Conservation (phyloP, 805 yeast species). For the Phaffomyces antillensis region DNA sequence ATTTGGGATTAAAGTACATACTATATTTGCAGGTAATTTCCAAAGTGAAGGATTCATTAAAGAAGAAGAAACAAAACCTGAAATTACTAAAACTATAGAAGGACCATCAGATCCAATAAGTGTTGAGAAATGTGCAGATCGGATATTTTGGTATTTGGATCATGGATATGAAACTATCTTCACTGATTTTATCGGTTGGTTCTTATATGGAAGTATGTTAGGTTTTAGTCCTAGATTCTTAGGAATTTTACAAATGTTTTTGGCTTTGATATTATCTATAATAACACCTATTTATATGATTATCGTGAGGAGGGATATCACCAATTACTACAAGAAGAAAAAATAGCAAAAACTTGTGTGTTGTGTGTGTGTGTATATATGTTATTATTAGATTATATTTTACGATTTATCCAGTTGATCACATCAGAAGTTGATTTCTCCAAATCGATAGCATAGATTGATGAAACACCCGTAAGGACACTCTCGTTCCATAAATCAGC, state of each 20-base stretch:
- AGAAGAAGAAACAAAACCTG: slow-evolving; percentile 82
- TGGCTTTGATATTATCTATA: slow-evolving; percentile 44
- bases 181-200: slow-evolving; percentile 84
- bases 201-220: slow-evolving; percentile 55
- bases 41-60: slow-evolving; percentile 77
- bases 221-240: slow-evolving; percentile 65
- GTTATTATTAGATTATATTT: not conserved
- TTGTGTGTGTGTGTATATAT: not conserved
- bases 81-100: slow-evolving; percentile 73
- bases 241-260: slow-evolving; percentile 42
- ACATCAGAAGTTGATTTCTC: slow-evolving; percentile 24
- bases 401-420: slow-evolving; percentile 4
- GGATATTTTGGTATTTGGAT: slow-evolving; percentile 47
- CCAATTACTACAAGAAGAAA: slow-evolving; percentile 36
- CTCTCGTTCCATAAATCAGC: slow-evolving; percentile 80
- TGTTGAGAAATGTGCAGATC: slow-evolving; percentile 58
- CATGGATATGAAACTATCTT: slow-evolving; percentile 66
- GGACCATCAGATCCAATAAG: slow-evolving; percentile 73
- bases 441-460: slow-evolving; percentile 51
- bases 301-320: slow-evolving; percentile 45
- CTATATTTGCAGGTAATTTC: slow-evolving; percentile 86
- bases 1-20: slow-evolving; percentile 60
- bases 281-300: slow-evolving; percentile 51
- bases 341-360: not conserved
- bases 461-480: slow-evolving; percentile 53